Base-by-base conservation (phyloP, 2,329 filamentous ascomycete species). In the Beauveria varroae region DNA sequence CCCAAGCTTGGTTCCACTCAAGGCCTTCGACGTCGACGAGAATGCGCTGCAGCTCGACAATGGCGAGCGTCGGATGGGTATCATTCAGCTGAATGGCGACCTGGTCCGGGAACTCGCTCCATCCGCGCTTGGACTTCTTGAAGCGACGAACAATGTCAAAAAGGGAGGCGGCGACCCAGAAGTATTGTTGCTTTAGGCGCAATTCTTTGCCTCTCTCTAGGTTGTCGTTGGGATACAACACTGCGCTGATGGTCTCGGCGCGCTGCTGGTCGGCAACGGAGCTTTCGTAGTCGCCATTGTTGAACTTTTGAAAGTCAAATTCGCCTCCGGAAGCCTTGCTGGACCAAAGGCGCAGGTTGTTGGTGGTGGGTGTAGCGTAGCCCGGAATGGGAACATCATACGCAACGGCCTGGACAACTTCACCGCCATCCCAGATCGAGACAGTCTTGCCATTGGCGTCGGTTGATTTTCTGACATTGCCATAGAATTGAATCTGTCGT, bases 301-400 rank as follows among this genome's bases (percentile, higher is more conserved):
- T 99, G 86, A 99, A 99, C 74, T 98, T 98, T 71, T 97, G 93
- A 78, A 99, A 99, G 78, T 99, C 93, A 66, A 99, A 99, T 75
- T 99, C 95, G 66, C 95, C 95, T 68, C 91, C 93, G 51, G 93
- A 93, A 49, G 95, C 93, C 77, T 97, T 97, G 81, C 92, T 97
- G 50, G 92, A 96, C 95, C 95, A 99, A 44, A 99, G 82, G 63
- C 95, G 89, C 65, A 99, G 81, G 77, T 99, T 99, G 81, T 99
- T 99, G 68, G 93, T 97, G 12, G 93, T 93, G 8, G 86, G 80
- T 0, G 95, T 99, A 64, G 86, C 86, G 72, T 92, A 98, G 10
- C 95, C 95, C 22, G 95, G 95, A 67, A 98, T 91, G 63, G 87
- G 86, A 47, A 97, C 91, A 75, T 99, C 95, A 70, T 95, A 98